These are phyloP conservation scores for Lactarius trivialis DNA, from an alignment of 768 basidiomycete genomes.

Conservation along the genomic window DNA sequence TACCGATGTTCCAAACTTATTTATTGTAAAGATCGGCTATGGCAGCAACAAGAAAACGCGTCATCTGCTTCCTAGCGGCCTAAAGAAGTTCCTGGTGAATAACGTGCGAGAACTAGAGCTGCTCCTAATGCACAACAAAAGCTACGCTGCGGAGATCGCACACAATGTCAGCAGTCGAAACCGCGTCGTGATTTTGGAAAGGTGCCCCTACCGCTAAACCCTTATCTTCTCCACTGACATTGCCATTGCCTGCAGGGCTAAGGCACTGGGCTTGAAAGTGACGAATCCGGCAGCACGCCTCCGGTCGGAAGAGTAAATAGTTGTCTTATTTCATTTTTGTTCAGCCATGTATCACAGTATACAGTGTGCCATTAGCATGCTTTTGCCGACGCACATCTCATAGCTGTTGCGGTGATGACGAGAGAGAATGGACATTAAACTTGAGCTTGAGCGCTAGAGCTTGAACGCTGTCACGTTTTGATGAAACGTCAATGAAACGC, in stretches of 20 bases:
- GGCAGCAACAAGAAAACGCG: constrained; percentile 95
- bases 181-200: constrained; percentile 83
- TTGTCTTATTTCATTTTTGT: constrained; percentile 34
- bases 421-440: not conserved
- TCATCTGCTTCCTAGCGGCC: constrained; percentile 91
- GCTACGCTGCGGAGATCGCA: constrained; percentile 92
- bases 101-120: constrained; percentile 92
- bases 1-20: not conserved
- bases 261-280: constrained; percentile 84
- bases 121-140: constrained; percentile 97
- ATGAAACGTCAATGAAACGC: not conserved
- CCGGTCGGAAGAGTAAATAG: constrained; percentile 84
- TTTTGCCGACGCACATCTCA: not conserved
- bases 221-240: not conserved
- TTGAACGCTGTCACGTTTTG: not conserved
- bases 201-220: constrained; percentile 38
- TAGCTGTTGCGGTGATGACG: not conserved
- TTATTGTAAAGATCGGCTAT: constrained; percentile 59
- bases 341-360: constrained; percentile 43
- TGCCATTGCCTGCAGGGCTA: constrained; percentile 47
- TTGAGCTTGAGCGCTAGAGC: no score
- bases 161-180: constrained; percentile 95
- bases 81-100: constrained; percentile 93
- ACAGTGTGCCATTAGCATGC: not conserved
- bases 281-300: constrained; percentile 89